Evolutionary conservation across 2,329 filamentous ascomycete species (phyloP), one percentile per base, ranked within the genome.

Genomic region (Colletotrichum sidae): DNA sequence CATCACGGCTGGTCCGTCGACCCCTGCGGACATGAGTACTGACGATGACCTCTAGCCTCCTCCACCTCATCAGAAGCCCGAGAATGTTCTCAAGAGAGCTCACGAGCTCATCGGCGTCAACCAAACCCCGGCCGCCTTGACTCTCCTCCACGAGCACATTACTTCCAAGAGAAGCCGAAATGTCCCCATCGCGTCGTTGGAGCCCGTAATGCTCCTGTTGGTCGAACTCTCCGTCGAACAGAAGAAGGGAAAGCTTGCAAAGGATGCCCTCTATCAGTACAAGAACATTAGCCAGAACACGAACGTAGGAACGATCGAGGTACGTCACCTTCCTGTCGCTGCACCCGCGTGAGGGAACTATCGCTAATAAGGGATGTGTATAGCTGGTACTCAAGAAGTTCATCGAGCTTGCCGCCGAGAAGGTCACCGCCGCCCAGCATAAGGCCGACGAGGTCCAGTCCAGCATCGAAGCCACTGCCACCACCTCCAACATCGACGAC

Each of bases 221-320:
- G 95, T 99, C 75, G 94, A 98, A 82, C 88, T 98, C 66, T 97
- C 92, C 72, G 96, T 99, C 75, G 95, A 98, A 76, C 90, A 97
- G 75, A 94, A 96, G 83, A 99, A 98, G 84, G 96, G 96, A 74
- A 99, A 99, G 83, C 88, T 96, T 67, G 96, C 95, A 80, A 99
- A 99, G 87, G 96, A 99, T 83, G 96, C 96, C 68, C 87, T 99
- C 53, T 99, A 98, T 80, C 96, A 97, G 80, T 99, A 99, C 88
- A 99, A 99, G 87, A 99, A 99, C 81, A 98, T 97, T 72, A 95
- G 94, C 60, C 96, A 99, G 81, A 99, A 99, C 84, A 97, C 95
- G 73, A 98, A 98, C 78, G 94, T 99, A 71, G 94, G 89, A 73
- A 99, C 96, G 68, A 99, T 99, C 78, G 96, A 98, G 89, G 92